Evolutionary conservation across 2,329 filamentous ascomycete genomes (phyloP).

Genomic region (Colletotrichum lupini): DNA sequence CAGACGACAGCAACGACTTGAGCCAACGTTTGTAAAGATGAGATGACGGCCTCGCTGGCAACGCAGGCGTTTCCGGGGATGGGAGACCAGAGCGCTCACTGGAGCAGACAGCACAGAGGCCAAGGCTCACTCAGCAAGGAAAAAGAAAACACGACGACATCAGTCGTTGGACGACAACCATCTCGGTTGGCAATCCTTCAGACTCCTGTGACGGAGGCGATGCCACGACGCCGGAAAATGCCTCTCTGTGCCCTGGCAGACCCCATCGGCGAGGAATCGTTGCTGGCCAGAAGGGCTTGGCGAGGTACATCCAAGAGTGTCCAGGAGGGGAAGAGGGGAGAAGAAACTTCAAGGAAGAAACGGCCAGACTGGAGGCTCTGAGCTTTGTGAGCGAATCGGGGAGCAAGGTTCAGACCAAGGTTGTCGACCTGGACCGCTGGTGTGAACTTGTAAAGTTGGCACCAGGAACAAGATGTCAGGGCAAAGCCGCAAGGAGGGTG

Average conservation of each 20-base stretch:
- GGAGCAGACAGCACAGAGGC: neutral
- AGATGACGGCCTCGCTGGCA: neutral
- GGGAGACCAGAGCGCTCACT: neutral
- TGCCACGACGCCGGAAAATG: constrained; percentile 26
- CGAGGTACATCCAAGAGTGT: constrained; percentile 17
- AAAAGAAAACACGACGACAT: constrained; percentile 14
- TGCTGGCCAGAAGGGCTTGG: constrained; percentile 14
- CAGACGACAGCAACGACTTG: constrained; percentile 14
- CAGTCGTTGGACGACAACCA: constrained; percentile 1
- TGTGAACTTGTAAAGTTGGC: constrained; percentile 19
- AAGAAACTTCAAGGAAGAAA: constrained; percentile 18
- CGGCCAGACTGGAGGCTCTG: constrained; percentile 2
- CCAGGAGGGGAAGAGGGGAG: constrained; percentile 1
- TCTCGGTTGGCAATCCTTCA: constrained; percentile 19
- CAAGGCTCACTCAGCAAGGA: constrained; percentile 3
- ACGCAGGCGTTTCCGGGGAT: neutral
- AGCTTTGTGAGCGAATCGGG: constrained; percentile 23
- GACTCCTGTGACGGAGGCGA: constrained; percentile 9
- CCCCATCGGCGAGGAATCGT: constrained; percentile 8
- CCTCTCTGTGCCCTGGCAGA: constrained; percentile 27
- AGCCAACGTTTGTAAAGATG: neutral
- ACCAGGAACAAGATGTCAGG: constrained; percentile 18
- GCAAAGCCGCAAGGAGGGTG: constrained; percentile 11
- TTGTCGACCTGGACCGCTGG: neutral
- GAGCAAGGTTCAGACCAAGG: constrained; percentile 11